Evolutionary conservation across 2,329 filamentous ascomycete species (phyloP).

Genomic region (Diaporthe capsici): DNA sequence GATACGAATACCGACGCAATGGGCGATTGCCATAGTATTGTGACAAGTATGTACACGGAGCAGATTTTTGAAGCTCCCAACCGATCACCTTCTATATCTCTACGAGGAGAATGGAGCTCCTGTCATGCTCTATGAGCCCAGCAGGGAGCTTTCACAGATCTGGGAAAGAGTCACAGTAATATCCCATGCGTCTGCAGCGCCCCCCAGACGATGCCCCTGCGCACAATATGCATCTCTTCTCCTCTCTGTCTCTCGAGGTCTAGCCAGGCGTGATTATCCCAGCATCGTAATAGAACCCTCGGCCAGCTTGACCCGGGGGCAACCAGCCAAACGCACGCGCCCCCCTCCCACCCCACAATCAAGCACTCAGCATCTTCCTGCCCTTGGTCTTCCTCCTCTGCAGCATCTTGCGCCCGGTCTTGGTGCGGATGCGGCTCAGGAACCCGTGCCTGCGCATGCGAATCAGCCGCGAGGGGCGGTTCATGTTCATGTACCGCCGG

Average conservation of each 20-base stretch:
- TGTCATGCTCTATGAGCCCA: not conserved
- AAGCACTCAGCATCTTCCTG: slow-evolving; percentile 59
- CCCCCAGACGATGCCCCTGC: not conserved
- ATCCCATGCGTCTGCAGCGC: not conserved
- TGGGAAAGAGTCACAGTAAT: not conserved
- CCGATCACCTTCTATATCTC: not conserved
- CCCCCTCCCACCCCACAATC: slow-evolving; percentile 13
- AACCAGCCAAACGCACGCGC: not conserved
- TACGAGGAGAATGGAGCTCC: not conserved
- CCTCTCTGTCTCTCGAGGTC: not conserved
- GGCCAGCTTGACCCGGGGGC: not conserved
- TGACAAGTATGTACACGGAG: slow-evolving; percentile 19
- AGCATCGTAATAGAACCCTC: not conserved
- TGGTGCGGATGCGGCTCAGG: slow-evolving; percentile 63
- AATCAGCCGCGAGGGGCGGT: slow-evolving; percentile 65
- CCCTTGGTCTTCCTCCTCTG: slow-evolving; percentile 67
- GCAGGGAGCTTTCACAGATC: not conserved
- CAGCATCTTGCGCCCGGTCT: slow-evolving; percentile 67
- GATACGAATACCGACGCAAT: not conserved
- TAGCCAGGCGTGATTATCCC: not conserved
- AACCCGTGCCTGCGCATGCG: slow-evolving; percentile 74
- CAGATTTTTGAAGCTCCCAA: not conserved
- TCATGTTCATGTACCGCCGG: slow-evolving; percentile 66
- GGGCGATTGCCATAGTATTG: slow-evolving; percentile 5
- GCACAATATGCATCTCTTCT: not conserved